Conservation (phyloP, 768 basidiomycete genomes). For the Dictyophora rubrovolvata region DNA sequence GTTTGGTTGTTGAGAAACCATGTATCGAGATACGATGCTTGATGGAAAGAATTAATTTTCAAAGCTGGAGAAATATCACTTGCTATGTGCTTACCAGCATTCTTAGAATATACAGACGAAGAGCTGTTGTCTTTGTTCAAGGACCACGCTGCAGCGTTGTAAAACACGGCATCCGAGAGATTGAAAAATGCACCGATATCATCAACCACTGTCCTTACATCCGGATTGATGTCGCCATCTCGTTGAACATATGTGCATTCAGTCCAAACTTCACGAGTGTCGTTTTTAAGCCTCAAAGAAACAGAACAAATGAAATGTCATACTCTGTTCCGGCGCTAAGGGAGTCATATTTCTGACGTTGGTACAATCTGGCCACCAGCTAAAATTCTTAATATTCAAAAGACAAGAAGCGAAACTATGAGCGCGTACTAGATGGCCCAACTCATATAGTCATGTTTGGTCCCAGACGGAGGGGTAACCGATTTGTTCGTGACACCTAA, state of each 20-base stretch:
- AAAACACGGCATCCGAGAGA: conserved; percentile 31
- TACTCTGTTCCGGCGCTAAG: background rate
- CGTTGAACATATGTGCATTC: conserved; percentile 36
- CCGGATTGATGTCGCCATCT: conserved; percentile 49
- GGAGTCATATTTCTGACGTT: background rate
- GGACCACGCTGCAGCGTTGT: conserved; percentile 35
- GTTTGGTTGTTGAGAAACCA: conserved; percentile 38
- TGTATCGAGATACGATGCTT: conserved; percentile 23
- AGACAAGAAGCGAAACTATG: background rate
- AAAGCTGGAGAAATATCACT: background rate
- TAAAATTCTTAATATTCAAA: background rate
- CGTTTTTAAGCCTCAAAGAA: background rate
- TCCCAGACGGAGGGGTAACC: conserved; percentile 26
- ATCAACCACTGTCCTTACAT: conserved; percentile 35
- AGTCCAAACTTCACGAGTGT: conserved; percentile 24
- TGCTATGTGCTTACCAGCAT: conserved; percentile 32
- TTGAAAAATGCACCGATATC: conserved; percentile 13
- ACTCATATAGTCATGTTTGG: conserved; percentile 57
- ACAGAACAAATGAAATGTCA: background rate
- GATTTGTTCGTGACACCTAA: conserved; percentile 29
- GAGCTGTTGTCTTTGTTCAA: conserved; percentile 17
- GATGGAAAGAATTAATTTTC: background rate
- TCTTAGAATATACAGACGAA: conserved; percentile 30
- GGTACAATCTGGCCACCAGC: background rate
- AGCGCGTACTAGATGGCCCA: conserved; percentile 56